Conservation (phyloP, 1,139 yeast species). For the Chernovozyma aurita region DNA sequence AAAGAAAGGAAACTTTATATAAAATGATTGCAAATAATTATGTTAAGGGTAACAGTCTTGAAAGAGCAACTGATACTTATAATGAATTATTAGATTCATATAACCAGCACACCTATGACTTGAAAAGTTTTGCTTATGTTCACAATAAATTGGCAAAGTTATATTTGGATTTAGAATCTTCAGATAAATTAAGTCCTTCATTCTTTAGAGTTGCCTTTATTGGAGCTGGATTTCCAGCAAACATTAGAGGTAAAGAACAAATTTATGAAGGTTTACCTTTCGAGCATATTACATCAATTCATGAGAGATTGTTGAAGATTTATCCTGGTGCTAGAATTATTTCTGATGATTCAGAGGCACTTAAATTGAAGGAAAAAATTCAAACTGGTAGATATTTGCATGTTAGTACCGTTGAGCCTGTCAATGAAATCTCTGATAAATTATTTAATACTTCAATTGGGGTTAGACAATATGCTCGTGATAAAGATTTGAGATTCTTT, state of each 20-base stretch:
- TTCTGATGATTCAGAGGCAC: conserved; percentile 62
- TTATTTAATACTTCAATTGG: conserved; percentile 50
- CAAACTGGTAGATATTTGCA: conserved; percentile 73
- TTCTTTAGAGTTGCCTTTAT: conserved; percentile 77
- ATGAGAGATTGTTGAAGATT: conserved; percentile 65
- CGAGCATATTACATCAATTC: conserved; percentile 82
- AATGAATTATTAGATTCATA: conserved; percentile 76
- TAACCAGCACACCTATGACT: conserved; percentile 68
- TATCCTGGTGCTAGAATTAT: conserved; percentile 83
- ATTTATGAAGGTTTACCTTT: conserved; percentile 85
- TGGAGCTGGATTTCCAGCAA: conserved; percentile 81
- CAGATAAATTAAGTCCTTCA: conserved; percentile 72
- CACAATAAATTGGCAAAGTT: conserved; percentile 66
- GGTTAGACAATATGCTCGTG: conserved; percentile 66
- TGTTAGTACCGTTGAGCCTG: conserved; percentile 71
- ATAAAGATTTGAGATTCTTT: conserved; percentile 67
- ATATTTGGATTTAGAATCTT: conserved; percentile 62
- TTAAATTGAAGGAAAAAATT: conserved; percentile 40
- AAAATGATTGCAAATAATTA: conserved; percentile 72
- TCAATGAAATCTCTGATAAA: conserved; percentile 47
- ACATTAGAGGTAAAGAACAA: conserved; percentile 71
- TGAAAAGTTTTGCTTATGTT: conserved; percentile 70
- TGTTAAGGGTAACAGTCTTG: conserved; percentile 67
- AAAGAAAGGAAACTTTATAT: conserved; percentile 70
- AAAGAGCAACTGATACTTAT: conserved; percentile 72